Percentiles rank a stretch among this genome's conserved stretches.
phyloP scores from a whole-genome alignment of 805 yeast species.

The Saccharomycopsis sp. region DNA sequence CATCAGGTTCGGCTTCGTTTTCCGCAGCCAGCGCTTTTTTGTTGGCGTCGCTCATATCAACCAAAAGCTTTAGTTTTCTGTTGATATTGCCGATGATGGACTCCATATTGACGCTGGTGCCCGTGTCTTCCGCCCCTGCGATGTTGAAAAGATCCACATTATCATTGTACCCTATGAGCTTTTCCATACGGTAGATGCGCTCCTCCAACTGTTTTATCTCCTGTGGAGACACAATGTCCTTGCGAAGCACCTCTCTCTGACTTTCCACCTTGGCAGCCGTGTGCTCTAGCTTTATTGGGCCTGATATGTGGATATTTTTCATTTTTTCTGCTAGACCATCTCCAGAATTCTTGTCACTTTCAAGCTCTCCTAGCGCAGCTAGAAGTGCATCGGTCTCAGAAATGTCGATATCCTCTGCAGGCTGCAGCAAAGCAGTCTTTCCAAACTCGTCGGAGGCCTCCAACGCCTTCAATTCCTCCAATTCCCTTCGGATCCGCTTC shows the following conservation, averaged over 20 bases:
- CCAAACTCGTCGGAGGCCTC: conserved; percentile 4
- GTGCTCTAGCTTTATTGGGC: not conserved
- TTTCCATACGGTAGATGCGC: conserved; percentile 16
- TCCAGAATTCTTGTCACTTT: not conserved
- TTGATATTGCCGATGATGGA: conserved; percentile 15
- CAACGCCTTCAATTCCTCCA: conserved; percentile 15
- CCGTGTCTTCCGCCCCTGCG: not conserved
- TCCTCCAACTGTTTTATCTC: conserved; percentile 16
- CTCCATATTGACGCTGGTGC: conserved; percentile 11
- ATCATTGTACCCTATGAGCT: conserved; percentile 15
- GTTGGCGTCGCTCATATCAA: conserved; percentile 6
- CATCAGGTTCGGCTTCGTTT: not conserved
- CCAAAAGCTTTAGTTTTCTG: conserved; percentile 14
- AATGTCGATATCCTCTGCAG: conserved; percentile 16
- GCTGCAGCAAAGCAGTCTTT: conserved; percentile 16
- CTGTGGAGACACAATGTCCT: conserved; percentile 8
- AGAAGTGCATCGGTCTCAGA: conserved; percentile 9
- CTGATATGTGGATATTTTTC: not conserved
- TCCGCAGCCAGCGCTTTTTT: not conserved
- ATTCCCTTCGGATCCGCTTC: conserved; percentile 15
- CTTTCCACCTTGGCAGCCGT: not conserved
- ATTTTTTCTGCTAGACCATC: not conserved
- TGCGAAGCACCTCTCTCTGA: not conserved
- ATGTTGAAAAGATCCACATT: conserved; percentile 4
- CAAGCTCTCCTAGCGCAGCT: not conserved